phyloP scores from a whole-genome alignment of 2,329 filamentous ascomycete species.

The Graphilbum ipis-grandicollis region DNA sequence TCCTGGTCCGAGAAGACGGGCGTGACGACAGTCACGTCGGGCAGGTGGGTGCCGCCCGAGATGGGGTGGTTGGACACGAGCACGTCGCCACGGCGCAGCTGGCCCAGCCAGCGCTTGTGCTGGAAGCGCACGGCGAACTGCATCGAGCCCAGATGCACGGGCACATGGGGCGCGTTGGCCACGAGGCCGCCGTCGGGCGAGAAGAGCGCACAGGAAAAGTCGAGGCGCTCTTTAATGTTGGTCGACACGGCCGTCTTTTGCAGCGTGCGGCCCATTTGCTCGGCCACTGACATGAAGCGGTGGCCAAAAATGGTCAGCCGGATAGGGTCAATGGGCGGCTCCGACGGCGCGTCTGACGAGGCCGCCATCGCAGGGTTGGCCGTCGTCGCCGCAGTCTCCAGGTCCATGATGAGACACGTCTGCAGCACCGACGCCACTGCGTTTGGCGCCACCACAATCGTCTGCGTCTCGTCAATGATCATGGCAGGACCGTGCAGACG shows the following conservation, averaged over 20 bases:
- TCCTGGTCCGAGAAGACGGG: slow-evolving; percentile 55
- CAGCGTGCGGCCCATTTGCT: slow-evolving; percentile 51
- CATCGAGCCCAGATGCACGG: slow-evolving; percentile 69
- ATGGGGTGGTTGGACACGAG: slow-evolving; percentile 72
- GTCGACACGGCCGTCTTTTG: slow-evolving; percentile 69
- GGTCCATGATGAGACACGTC: slow-evolving; percentile 55
- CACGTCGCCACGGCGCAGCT: slow-evolving; percentile 61
- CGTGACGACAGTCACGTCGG: slow-evolving; percentile 67
- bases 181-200: slow-evolving; percentile 58
- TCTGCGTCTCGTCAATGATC: slow-evolving; percentile 49
- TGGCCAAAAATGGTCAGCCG: slow-evolving; percentile 65
- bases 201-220: slow-evolving; percentile 70
- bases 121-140: slow-evolving; percentile 64
- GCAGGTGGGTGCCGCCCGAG: slow-evolving; percentile 67
- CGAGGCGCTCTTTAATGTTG: slow-evolving; percentile 67
- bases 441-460: slow-evolving; percentile 49
- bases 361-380: no score
- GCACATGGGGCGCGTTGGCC: slow-evolving; percentile 63
- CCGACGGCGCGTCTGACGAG: no score
- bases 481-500: slow-evolving; percentile 42
- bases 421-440: slow-evolving; percentile 44
- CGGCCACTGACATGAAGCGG: slow-evolving; percentile 53
- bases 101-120: slow-evolving; percentile 61
- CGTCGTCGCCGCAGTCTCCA: no score
- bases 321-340: slow-evolving; percentile 45